phyloP scores from a whole-genome alignment of 257 asterid genomes.

The Jaltomata sinuosa region DNA sequence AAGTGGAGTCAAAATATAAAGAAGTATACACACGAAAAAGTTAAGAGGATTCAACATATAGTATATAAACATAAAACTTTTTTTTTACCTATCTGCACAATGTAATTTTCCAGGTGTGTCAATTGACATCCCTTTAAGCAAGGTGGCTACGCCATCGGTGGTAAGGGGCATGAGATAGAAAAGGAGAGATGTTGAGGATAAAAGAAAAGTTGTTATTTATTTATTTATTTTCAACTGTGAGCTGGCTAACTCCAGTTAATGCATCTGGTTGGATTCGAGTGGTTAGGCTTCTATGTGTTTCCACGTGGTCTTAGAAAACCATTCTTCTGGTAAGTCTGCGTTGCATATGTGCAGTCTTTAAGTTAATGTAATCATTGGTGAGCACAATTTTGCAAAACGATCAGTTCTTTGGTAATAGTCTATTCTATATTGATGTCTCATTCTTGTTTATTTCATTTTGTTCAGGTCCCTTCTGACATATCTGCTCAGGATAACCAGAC shows the following conservation, averaged over 20 bases:
- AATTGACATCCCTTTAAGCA: background rate
- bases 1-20: background rate
- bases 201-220: background rate
- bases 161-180: background rate
- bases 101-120: background rate
- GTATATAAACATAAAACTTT: background rate
- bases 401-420: background rate
- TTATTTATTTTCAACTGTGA: background rate
- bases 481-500: slow-evolving; percentile 47
- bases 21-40: background rate
- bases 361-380: background rate
- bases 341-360: background rate
- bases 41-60: background rate
- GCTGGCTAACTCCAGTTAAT: background rate
- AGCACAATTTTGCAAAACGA: background rate
- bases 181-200: background rate
- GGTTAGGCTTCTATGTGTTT: background rate
- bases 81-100: background rate
- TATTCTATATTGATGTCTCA: slow-evolving; percentile 4
- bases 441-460: background rate
- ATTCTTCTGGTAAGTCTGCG: background rate
- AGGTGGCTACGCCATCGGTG: background rate
- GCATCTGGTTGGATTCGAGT: background rate
- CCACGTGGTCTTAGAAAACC: background rate
- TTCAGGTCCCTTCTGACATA: slow-evolving; percentile 78